phyloP scores from a whole-genome alignment of 306 rosid genomes.

The Castanea crenata region DNA sequence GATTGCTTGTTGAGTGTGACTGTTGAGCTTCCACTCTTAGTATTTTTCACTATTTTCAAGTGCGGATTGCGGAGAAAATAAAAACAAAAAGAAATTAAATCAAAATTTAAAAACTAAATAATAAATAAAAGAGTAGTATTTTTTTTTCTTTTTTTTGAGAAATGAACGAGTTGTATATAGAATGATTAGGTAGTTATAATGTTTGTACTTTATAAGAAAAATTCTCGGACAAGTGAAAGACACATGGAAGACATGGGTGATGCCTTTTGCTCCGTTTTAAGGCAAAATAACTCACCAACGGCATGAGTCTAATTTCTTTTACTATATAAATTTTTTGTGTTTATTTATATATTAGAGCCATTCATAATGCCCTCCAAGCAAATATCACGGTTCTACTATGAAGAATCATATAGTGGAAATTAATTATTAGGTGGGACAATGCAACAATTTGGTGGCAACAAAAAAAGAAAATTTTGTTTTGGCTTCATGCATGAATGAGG shows the following conservation, averaged over 20 bases:
- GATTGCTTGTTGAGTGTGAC: slow-evolving; percentile 33
- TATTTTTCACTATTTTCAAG: neutral
- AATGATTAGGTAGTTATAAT: slow-evolving; percentile 47
- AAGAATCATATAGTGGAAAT: too few relatives aligned
- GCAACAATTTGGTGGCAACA: neutral
- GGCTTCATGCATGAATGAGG: neutral
- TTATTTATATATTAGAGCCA: neutral
- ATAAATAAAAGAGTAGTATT: too few relatives aligned
- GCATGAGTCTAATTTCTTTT: neutral
- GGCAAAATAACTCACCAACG: neutral
- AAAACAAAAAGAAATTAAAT: too few relatives aligned
- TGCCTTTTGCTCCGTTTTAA: slow-evolving; percentile 1
- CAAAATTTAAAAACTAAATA: too few relatives aligned
- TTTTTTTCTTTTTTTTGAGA: too few relatives aligned
- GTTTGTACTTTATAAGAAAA: slow-evolving; percentile 26
- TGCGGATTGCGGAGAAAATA: neutral
- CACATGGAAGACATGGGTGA: slow-evolving; percentile 32
- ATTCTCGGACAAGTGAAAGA: neutral
- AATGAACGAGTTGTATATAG: neutral
- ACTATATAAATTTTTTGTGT: neutral
- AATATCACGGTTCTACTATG: neutral
- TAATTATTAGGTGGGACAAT: too few relatives aligned
- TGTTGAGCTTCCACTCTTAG: slow-evolving; percentile 34
- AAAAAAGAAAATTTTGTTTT: neutral
- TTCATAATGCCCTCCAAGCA: neutral